Base-by-base conservation (phyloP, 257 asterid genomes). In the Primulina tabacum region DNA sequence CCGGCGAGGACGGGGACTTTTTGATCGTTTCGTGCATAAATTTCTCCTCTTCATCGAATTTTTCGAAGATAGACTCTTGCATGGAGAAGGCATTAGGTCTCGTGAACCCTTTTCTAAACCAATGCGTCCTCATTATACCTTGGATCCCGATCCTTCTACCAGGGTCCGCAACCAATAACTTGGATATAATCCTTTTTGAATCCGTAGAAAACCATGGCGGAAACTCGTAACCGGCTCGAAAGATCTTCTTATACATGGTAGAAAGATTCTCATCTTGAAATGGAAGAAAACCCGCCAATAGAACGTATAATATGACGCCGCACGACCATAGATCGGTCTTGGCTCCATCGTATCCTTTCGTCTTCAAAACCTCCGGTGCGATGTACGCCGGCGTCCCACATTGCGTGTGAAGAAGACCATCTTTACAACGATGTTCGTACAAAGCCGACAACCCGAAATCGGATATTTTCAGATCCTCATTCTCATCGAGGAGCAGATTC, bases 351-450 rank as follows among this genome's bases (percentile, higher is more conserved):
- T 80, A 80, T 24, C 87, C 87, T 60, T 77, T 77, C 21, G 47
- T 74, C 18, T 71, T 32, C 33, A 79, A 24, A 5, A 82, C 81
- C 75, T 82, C 84, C 11, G 84, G 87, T 21, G 83, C 77, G 10
- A 78, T 53, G 32, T 82, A 79, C 20, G 87, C 84, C 38, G 84
- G 87, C 21, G 84, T 82, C 9, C 87, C 84, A 33, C 87, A 82
- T 35, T 71, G 87, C 7, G 84, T 82, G 77, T 82, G 81, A 53
- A 82, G 76, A 38, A 82, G 87, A 1, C 75, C 78, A 43, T 58
- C 84, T 9, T 53, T 64, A 16, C 72, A 17, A 26, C 28, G 65
- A 18, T 68, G 74, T 55, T 77, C 82, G 50, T 73, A 64, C 68
- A 82, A 73, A 3, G 82, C 81, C 2, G 84, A 82, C 10, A 82